phyloP scores from a whole-genome alignment of 352 stramenopile genomes.

The Globisporangium nodosum region DNA sequence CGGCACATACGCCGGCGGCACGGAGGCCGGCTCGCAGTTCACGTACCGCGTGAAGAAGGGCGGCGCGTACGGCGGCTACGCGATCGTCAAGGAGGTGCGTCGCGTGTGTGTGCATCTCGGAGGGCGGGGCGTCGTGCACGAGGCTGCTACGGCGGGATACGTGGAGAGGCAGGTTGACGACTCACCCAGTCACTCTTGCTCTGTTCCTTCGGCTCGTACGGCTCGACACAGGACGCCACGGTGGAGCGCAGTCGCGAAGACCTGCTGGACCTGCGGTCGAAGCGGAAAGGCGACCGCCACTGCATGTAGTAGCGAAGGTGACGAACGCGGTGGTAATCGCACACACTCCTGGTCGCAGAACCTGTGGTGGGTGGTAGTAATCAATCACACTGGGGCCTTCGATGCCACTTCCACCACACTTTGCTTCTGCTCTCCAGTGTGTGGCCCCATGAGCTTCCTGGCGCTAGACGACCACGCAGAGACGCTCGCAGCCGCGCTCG shows the following conservation, averaged over 20 bases:
- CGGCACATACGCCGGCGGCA: constrained; percentile 85
- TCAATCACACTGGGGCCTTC: no score
- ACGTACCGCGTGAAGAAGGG: constrained; percentile 84
- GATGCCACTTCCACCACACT: no score
- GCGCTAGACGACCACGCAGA: neutral
- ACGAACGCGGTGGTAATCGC: neutral
- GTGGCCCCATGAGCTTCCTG: neutral
- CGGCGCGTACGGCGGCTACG: constrained; percentile 78
- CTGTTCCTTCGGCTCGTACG: neutral
- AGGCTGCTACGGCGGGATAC: no score
- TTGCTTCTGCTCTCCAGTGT: no score
- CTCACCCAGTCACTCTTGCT: neutral
- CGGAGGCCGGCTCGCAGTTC: constrained; percentile 57
- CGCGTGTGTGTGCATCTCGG: neutral
- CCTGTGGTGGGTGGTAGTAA: neutral
- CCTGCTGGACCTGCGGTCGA: constrained; percentile 76
- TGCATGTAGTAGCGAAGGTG: constrained; percentile 43
- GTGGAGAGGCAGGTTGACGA: no score
- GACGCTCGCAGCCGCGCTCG: neutral
- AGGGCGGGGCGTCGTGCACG: neutral
- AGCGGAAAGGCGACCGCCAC: constrained; percentile 86
- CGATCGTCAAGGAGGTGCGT: constrained; percentile 77
- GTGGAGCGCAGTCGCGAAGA: constrained; percentile 74
- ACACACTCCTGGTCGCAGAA: no score
- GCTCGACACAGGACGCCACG: constrained; percentile 26